phyloP scores from a whole-genome alignment of 495 filamentous ascomycete genomes.

The Neurospora cerealis region DNA sequence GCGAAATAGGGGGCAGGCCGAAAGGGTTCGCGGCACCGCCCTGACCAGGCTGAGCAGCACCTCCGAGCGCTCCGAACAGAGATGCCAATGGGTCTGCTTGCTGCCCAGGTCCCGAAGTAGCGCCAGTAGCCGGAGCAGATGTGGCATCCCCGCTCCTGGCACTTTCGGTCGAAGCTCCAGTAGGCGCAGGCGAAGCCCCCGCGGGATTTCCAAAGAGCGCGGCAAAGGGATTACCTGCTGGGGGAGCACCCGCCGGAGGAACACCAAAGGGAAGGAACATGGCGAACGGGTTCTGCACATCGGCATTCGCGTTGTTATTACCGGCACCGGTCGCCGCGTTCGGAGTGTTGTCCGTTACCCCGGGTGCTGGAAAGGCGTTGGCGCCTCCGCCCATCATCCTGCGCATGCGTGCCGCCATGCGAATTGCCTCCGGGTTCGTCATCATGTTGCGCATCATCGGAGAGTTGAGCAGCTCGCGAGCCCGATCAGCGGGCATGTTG shows the following conservation, averaged over 20 bases:
- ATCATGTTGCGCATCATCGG: slow-evolving; percentile 87
- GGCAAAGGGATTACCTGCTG: slow-evolving; percentile 60
- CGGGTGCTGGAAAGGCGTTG: slow-evolving; percentile 72
- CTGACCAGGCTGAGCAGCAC: slow-evolving; percentile 1
- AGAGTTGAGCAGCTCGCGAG: slow-evolving; percentile 73
- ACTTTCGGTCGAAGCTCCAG: not conserved
- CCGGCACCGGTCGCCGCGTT: slow-evolving; percentile 19
- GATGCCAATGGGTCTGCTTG: slow-evolving; percentile 33
- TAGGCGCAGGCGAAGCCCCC: slow-evolving; percentile 1
- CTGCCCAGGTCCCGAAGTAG: slow-evolving; percentile 8
- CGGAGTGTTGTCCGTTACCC: slow-evolving; percentile 64
- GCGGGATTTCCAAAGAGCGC: slow-evolving; percentile 46
- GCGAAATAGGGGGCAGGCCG: slow-evolving; percentile 10
- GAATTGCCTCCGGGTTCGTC: slow-evolving; percentile 79
- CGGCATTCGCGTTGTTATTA: slow-evolving; percentile 10
- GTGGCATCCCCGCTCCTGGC: not conserved
- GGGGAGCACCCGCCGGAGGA: slow-evolving; percentile 29
- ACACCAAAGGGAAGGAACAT: slow-evolving; percentile 21
- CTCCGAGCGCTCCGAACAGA: slow-evolving; percentile 22
- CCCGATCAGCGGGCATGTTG: slow-evolving; percentile 56
- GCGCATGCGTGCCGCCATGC: slow-evolving; percentile 71
- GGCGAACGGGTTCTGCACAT: slow-evolving; percentile 31
- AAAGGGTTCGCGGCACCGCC: slow-evolving; percentile 15
- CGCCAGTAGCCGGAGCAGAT: not conserved
- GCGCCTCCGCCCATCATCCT: slow-evolving; percentile 51